Percentiles rank a stretch among this genome's conserved stretches.
phyloP scores from a whole-genome alignment of 2,329 filamentous ascomycete species.

The Hysterium pulicare region DNA sequence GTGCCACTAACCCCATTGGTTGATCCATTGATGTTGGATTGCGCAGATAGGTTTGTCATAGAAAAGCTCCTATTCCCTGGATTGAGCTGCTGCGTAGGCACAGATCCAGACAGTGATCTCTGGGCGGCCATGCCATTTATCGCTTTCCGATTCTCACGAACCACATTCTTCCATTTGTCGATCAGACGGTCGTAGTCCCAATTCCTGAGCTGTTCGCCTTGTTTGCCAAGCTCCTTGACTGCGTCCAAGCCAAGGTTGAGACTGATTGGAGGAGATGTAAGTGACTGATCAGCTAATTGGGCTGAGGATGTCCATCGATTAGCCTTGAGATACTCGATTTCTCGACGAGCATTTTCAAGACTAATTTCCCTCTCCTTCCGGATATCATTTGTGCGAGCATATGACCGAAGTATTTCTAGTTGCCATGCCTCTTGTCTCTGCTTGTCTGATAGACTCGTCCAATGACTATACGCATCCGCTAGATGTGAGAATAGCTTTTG shows the following conservation, averaged over 20 bases:
- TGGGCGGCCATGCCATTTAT: conserved; percentile 33
- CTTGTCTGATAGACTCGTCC: conserved; percentile 61
- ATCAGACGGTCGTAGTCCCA: conserved; percentile 41
- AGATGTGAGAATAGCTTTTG: conserved; percentile 71
- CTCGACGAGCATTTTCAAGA: conserved; percentile 39
- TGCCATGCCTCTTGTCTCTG: conserved; percentile 45
- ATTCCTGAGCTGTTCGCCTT: conserved; percentile 35
- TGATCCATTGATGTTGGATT: conserved; percentile 18
- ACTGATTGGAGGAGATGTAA: conserved; percentile 21
- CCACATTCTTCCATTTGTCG: conserved; percentile 37
- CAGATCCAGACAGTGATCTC: conserved; percentile 20
- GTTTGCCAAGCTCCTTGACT: conserved; percentile 37
- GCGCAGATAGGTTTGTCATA: conserved; percentile 26
- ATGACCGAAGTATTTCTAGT: conserved; percentile 46
- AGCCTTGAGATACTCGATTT: conserved; percentile 41
- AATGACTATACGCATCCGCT: conserved; percentile 72
- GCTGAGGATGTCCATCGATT: conserved; percentile 15
- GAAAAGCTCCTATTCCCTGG: conserved; percentile 14
- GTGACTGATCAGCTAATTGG: background rate
- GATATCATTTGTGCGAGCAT: conserved; percentile 39
- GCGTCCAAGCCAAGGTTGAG: conserved; percentile 36
- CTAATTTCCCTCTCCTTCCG: conserved; percentile 35
- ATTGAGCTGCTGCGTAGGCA: conserved; percentile 2
- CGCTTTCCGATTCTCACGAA: conserved; percentile 29
- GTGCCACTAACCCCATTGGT: conserved; percentile 1